Evolutionary conservation across 2,329 filamentous ascomycete genomes (phyloP), one percentile per base, ranked within the genome.

Genomic region (Arthrobotrys musiformis): DNA sequence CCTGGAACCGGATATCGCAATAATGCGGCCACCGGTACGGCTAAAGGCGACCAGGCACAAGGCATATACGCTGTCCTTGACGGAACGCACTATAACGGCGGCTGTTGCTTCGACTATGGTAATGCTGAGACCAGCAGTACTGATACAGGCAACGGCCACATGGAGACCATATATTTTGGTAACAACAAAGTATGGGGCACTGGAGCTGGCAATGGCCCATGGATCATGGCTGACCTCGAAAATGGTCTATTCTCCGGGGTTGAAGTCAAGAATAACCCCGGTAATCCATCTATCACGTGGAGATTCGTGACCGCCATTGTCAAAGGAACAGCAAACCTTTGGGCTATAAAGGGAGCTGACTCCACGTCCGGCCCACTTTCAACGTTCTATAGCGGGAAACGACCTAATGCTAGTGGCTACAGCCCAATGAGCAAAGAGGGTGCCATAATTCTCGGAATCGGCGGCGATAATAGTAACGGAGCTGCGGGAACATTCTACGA

Each of bases 181-280:
- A 83, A 84, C 81, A 86, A 81, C 81, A 88, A 84, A 0, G 73
- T 74, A 79, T 90, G 88, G 87, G 89, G 89, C 17, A 82, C 82
- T 6, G 89, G 90, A 7, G 69, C 87, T 2, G 89, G 89, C 50
- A 85, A 79, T 48, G 89, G 90, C 0, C 90, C 90, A 0, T 91
- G 89, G 90, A 81, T 91, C 79, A 90, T 91, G 89, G 89, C 89
- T 0, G 90, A 91, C 82, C 85, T 91, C 0, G 90, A 91, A 81
- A 90, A 91, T 78, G 88, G 88, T 2, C 83, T 91, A 1, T 91
- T 90, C 83, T 89, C 89, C 0, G 89, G 89, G 13, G 8, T 63
- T 0, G 85, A 81, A 72, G 26, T 84, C 1, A 81, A 80, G 0
- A 82, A 86, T 64, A 90, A 90, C 81, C 58, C 85, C 0, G 85